phyloP scores from a whole-genome alignment of 805 yeast species.

The Novakomyces olei region DNA sequence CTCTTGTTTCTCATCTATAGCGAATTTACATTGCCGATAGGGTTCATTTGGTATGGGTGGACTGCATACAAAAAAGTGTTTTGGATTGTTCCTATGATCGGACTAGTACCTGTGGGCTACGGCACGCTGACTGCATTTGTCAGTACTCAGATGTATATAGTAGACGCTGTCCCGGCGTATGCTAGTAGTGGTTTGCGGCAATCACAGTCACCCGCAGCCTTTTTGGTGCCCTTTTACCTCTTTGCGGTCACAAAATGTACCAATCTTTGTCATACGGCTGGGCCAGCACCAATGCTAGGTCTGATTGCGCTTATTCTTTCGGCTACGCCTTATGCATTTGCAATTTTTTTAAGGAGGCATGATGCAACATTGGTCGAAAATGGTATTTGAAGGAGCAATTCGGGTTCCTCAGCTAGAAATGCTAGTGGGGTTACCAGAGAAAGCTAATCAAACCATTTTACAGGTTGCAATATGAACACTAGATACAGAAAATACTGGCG shows the following conservation, averaged over 20 bases:
- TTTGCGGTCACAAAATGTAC: constrained; percentile 31
- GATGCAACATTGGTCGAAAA: no score
- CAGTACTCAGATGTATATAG: constrained; percentile 39
- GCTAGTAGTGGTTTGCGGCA: constrained; percentile 50
- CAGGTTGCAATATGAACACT: no score
- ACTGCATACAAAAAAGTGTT: constrained; percentile 30
- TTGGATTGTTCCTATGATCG: constrained; percentile 44
- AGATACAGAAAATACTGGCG: no score
- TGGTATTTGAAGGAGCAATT: no score
- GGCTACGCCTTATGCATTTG: constrained; percentile 48
- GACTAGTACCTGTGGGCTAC: constrained; percentile 35
- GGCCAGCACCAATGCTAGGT: no score
- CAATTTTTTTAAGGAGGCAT: no score
- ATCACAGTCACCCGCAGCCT: constrained; percentile 44
- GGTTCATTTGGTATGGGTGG: constrained; percentile 51
- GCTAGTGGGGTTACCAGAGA: no score
- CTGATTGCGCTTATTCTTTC: constrained; percentile 25
- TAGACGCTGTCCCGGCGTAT: constrained; percentile 45
- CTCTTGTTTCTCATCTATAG: constrained; percentile 32
- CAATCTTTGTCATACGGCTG: constrained; percentile 7
- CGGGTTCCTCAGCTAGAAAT: no score
- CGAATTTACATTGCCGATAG: constrained; percentile 33
- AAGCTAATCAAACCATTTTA: no score
- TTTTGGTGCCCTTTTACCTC: constrained; percentile 46
- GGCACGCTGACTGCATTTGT: constrained; percentile 41